Conservation (phyloP, 805 yeast genomes). For the Yarrowia osloensis region DNA sequence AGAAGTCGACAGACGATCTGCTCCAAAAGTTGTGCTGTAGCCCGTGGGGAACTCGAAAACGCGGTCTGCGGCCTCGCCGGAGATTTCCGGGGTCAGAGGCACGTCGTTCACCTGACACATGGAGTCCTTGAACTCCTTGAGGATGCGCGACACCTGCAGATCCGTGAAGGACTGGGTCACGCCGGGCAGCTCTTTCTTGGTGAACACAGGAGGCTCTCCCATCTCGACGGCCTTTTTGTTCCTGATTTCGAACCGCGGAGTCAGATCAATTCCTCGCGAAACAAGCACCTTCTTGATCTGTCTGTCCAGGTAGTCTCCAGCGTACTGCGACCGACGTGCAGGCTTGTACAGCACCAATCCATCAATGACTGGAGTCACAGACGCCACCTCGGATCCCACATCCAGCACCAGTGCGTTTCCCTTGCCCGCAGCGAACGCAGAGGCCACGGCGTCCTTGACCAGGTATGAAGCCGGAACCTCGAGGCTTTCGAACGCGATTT, state of each 20-base stretch:
- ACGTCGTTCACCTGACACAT: conserved; percentile 44
- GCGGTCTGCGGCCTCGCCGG: conserved; percentile 43
- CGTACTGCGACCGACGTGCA: conserved; percentile 65
- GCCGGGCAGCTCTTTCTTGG: conserved; percentile 40
- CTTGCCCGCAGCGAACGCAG: conserved; percentile 86
- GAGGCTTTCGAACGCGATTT: conserved; percentile 66
- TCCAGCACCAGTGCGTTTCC: conserved; percentile 72
- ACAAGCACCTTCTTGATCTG: conserved; percentile 51
- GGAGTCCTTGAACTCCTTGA: conserved; percentile 53
- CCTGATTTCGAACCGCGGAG: conserved; percentile 55
- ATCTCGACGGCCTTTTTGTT: conserved; percentile 45
- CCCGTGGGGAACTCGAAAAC: conserved; percentile 63
- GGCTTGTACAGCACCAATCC: conserved; percentile 47
- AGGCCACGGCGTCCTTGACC: conserved; percentile 82
- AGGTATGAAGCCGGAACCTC: conserved; percentile 78
- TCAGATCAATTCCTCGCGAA: conserved; percentile 43
- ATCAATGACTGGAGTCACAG: conserved; percentile 50
- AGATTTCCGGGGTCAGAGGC: conserved; percentile 46
- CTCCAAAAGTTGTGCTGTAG: conserved; percentile 59
- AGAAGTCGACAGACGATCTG: conserved; percentile 62
- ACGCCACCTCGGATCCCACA: conserved; percentile 67
- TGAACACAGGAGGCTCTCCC: conserved; percentile 43
- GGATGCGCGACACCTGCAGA: conserved; percentile 53
- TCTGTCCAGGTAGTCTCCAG: conserved; percentile 66
- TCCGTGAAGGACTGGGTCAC: conserved; percentile 55